A percentile compares a stretch with the other conserved stretches of the same genome.
phyloP scores from a whole-genome alignment of 345 rosid species.

The Lepidium didymum region DNA sequence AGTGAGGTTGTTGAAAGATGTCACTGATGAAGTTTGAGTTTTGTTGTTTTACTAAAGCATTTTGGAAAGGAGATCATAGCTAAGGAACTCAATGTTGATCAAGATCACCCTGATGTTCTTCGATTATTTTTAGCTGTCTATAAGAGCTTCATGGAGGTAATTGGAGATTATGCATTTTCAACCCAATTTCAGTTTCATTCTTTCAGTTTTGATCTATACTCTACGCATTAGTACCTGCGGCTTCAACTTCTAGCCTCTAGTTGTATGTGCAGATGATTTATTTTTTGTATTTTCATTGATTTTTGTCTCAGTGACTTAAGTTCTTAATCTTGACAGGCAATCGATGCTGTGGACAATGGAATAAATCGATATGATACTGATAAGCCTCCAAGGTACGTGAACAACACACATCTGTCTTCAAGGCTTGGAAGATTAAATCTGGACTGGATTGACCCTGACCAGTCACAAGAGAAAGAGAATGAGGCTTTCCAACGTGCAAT shows the following conservation, averaged over 20 bases:
- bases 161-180: background rate
- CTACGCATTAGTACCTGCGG: background rate
- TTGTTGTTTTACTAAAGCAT: constrained; percentile 39
- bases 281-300: background rate
- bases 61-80: constrained; percentile 94
- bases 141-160: constrained; percentile 92
- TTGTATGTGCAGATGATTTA: too few species aligned
- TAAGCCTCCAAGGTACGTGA: constrained; percentile 81
- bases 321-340: constrained; percentile 38
- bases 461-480: constrained; percentile 81
- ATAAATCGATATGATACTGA: constrained; percentile 74
- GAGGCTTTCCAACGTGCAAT: constrained; percentile 74
- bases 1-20: background rate
- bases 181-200: background rate
- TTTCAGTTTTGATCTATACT: background rate
- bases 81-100: constrained; percentile 67
- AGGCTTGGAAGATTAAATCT: constrained; percentile 83
- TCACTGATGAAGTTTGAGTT: background rate
- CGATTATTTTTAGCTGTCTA: constrained; percentile 71
- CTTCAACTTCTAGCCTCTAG: too few species aligned
- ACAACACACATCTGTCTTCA: constrained; percentile 73
- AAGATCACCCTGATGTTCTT: constrained; percentile 72
- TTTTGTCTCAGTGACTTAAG: background rate
- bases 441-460: constrained; percentile 91
- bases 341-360: constrained; percentile 88